phyloP scores from a whole-genome alignment of 768 basidiomycete species.

The Lepiota brunneoincarnata region DNA sequence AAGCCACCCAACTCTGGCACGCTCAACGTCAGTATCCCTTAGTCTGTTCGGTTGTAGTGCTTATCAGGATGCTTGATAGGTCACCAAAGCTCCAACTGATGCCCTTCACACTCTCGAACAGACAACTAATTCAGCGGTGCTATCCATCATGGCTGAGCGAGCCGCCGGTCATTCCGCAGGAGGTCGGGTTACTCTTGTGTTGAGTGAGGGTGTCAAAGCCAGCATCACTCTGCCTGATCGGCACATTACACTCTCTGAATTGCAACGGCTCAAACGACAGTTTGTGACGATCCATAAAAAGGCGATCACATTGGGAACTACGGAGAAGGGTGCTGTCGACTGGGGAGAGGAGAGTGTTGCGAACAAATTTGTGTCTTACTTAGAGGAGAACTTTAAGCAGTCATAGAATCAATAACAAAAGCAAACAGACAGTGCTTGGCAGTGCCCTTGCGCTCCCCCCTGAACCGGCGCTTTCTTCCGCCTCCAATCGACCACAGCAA shows the following conservation, averaged over 20 bases:
- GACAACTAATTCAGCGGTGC: constrained; percentile 66
- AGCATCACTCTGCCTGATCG: constrained; percentile 65
- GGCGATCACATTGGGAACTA: constrained; percentile 79
- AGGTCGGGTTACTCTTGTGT: constrained; percentile 45
- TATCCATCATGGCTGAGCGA: constrained; percentile 68
- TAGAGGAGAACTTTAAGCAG: constrained; percentile 65
- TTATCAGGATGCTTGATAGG: constrained; percentile 45
- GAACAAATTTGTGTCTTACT: constrained; percentile 65
- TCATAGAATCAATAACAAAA: constrained; percentile 19
- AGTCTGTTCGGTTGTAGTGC: background rate
- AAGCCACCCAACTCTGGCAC: constrained; percentile 90
- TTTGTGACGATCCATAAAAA: constrained; percentile 90
- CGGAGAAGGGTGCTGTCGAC: constrained; percentile 71
- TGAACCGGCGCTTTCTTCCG: background rate
- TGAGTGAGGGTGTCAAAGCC: constrained; percentile 40
- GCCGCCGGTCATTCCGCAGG: constrained; percentile 49
- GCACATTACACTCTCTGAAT: constrained; percentile 76
- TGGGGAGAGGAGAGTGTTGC: constrained; percentile 74
- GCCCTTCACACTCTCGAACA: constrained; percentile 85
- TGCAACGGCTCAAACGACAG: constrained; percentile 88
- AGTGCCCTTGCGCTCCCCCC: background rate
- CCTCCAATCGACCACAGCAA: too few species aligned
- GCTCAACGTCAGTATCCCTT: constrained; percentile 47
- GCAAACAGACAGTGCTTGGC: constrained; percentile 8
- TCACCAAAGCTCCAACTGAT: constrained; percentile 80